Evolutionary conservation across 371 early-diverging fungal species (phyloP).

Genomic region (Blakeslea trispora): DNA sequence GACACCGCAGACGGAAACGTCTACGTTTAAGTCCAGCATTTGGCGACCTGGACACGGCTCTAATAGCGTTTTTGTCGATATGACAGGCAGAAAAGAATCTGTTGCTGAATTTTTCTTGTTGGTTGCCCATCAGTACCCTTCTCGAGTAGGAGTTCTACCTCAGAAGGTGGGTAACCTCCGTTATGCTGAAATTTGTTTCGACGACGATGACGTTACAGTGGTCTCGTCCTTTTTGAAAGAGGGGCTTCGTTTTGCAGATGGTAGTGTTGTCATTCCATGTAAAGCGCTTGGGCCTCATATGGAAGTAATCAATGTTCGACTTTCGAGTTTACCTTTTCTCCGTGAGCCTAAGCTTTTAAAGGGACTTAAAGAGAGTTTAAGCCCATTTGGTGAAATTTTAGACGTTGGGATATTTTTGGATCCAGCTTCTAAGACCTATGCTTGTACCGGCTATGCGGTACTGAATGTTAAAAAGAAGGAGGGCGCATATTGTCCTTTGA

Average conservation of each 20-base stretch:
- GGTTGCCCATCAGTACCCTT: slow-evolving; percentile 3
- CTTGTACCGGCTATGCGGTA: slow-evolving; percentile 1
- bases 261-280: neutral
- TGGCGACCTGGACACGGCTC: slow-evolving; percentile 1
- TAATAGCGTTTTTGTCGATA: neutral
- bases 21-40: neutral
- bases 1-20: too few species aligned
- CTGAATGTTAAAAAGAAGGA: neutral
- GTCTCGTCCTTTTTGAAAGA: neutral
- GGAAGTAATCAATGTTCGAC: neutral
- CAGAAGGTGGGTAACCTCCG: neutral
- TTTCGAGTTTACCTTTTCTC: neutral
- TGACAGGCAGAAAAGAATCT: neutral
- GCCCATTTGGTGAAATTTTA: neutral
- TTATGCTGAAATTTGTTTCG: neutral
- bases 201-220: neutral
- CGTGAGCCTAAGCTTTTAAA: neutral
- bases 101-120: neutral
- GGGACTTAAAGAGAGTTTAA: neutral
- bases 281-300: neutral
- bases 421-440: slow-evolving; percentile 2
- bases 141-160: slow-evolving; percentile 3
- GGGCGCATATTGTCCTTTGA: neutral
- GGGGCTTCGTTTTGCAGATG: neutral
- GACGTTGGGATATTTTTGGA: slow-evolving; percentile 7